Conservation (phyloP, 208 protist genomes). For the Naegleria lovaniensis region DNA sequence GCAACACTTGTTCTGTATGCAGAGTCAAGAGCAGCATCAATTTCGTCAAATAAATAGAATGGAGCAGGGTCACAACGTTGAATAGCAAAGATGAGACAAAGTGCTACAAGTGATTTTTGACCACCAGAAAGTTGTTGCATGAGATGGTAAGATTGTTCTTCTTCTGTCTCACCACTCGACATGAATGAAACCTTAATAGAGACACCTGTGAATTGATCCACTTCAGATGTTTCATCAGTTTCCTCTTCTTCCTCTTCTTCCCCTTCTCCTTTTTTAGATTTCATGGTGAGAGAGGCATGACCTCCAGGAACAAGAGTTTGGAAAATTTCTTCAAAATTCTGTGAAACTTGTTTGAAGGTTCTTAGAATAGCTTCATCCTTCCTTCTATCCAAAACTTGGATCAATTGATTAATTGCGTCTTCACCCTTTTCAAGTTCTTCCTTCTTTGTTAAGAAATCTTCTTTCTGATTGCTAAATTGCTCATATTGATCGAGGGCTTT, state of each 20-base stretch:
- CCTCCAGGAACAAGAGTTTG: slow-evolving; percentile 84
- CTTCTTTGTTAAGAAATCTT: slow-evolving; percentile 68
- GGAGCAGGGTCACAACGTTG: slow-evolving; percentile 95
- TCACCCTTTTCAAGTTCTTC: slow-evolving; percentile 66
- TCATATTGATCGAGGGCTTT: slow-evolving; percentile 96
- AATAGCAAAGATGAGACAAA: slow-evolving; percentile 98
- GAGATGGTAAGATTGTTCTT: slow-evolving; percentile 48
- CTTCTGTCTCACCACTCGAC: slow-evolving; percentile 54
- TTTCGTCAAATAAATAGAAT: slow-evolving; percentile 99
- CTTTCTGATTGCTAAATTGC: slow-evolving; percentile 70
- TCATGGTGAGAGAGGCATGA: slow-evolving; percentile 57
- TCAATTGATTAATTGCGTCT: slow-evolving; percentile 81
- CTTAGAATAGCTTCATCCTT: slow-evolving; percentile 94
- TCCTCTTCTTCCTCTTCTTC: slow-evolving; percentile 35
- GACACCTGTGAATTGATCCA: slow-evolving; percentile 68
- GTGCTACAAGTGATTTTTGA: slow-evolving; percentile 95
- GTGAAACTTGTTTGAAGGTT: slow-evolving; percentile 92
- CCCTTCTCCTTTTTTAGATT: background rate
- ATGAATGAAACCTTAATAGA: slow-evolving; percentile 78
- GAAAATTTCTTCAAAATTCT: slow-evolving; percentile 92
- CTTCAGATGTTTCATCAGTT: slow-evolving; percentile 27
- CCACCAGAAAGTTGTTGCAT: slow-evolving; percentile 90
- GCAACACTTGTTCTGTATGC: slow-evolving; percentile 82
- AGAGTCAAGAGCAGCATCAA: slow-evolving; percentile 94
- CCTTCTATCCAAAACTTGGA: slow-evolving; percentile 85